A percentile compares a stretch with the other conserved stretches of the same genome.
These are phyloP conservation scores for Vanderwaltozyma yarrowii DNA, from an alignment of 805 yeast genomes.

Conservation along the genomic window DNA sequence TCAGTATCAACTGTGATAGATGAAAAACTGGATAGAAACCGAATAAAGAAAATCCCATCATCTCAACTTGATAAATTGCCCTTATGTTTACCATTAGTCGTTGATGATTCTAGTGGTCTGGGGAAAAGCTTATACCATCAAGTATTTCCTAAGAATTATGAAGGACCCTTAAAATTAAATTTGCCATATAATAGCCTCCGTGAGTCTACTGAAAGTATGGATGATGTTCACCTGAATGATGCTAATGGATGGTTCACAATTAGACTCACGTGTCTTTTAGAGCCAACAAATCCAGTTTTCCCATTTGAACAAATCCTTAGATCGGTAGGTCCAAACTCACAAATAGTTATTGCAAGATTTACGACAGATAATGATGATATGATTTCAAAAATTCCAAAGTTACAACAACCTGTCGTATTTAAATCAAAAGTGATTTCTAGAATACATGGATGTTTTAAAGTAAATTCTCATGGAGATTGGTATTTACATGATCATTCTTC, in stretches of 20 bases:
- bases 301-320: constrained; percentile 77
- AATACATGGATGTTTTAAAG: constrained; percentile 76
- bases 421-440: constrained; percentile 90
- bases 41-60: no score
- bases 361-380: constrained; percentile 69
- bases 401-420: constrained; percentile 71
- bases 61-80: no score
- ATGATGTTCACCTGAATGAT: not conserved
- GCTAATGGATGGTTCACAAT: constrained; percentile 31
- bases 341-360: constrained; percentile 68
- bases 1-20: no score
- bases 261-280: constrained; percentile 75
- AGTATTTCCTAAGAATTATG: not conserved
- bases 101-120: not conserved
- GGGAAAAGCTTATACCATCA: not conserved
- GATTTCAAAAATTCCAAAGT: constrained; percentile 59
- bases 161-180: not conserved
- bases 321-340: constrained; percentile 51
- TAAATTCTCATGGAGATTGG: constrained; percentile 72
- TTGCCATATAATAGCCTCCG: not conserved
- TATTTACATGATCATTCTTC: constrained; percentile 75
- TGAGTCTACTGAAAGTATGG: not conserved
- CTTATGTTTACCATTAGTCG: not conserved
- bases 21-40: no score
- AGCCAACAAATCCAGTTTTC: constrained; percentile 67